phyloP scores from a whole-genome alignment of 2,329 filamentous ascomycete genomes.

The Bipolaris bicolor region DNA sequence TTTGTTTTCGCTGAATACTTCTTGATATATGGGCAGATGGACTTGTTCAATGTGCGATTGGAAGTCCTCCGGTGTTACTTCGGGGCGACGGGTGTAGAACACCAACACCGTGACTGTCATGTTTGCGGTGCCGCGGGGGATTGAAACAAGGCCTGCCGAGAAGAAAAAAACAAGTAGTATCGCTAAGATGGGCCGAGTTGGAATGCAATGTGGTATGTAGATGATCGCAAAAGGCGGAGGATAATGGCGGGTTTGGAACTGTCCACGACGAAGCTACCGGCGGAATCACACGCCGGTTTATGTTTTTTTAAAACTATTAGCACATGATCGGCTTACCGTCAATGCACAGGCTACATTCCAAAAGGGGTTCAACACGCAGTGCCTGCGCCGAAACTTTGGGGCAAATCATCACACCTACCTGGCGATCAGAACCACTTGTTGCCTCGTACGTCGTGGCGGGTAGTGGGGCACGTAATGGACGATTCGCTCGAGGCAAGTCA shows the following conservation, averaged over 20 bases:
- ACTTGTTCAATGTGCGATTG: constrained; percentile 22
- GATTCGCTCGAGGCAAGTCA: constrained; percentile 1
- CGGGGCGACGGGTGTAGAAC: constrained; percentile 30
- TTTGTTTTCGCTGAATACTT: constrained; percentile 21
- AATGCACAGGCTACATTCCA: constrained; percentile 2
- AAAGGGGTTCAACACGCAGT: constrained; percentile 6
- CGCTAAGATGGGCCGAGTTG: background rate
- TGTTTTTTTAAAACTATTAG: constrained; percentile 3
- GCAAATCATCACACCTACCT: constrained; percentile 7
- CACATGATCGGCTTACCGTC: constrained; percentile 10
- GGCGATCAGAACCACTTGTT: constrained; percentile 7
- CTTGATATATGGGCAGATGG: constrained; percentile 25
- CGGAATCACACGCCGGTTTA: constrained; percentile 10
- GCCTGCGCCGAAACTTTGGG: constrained; percentile 11
- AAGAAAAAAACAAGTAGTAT: background rate
- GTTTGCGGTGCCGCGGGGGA: background rate
- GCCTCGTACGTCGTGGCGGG: background rate
- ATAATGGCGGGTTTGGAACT: background rate
- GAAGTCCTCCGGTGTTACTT: constrained; percentile 26
- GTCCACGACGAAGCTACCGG: background rate
- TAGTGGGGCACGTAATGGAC: constrained; percentile 5
- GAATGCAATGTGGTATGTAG: background rate
- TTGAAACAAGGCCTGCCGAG: background rate
- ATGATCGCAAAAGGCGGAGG: background rate
- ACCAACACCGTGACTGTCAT: constrained; percentile 20